Percentiles rank a stretch among this genome's conserved stretches.
Conservation (phyloP, 148 eudicot species). For the Diospyros kaki region DNA sequence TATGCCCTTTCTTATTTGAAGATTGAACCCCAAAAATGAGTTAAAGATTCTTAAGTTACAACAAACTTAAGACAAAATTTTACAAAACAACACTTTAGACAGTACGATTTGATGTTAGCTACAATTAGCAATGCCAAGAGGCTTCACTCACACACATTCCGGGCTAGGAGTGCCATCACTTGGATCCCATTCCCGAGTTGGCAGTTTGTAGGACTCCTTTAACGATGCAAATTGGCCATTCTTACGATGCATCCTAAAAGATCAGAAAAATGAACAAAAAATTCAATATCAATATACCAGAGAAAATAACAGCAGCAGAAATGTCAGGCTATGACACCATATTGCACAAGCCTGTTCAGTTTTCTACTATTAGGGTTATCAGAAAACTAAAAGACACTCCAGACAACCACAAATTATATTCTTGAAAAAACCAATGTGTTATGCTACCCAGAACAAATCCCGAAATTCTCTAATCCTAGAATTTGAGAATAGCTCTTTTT, state of each 20-base stretch:
- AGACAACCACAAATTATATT: neutral
- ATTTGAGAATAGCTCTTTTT: neutral
- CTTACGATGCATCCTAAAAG: conserved; percentile 46
- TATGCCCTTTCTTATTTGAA: neutral
- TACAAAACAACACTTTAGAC: too few relatives aligned
- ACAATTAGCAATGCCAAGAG: neutral
- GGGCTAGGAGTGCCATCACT: conserved; percentile 10
- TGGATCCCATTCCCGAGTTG: conserved; percentile 18
- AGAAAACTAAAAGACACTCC: neutral
- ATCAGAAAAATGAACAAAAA: neutral
- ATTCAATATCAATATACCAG: neutral
- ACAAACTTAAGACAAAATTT: neutral
- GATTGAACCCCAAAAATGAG: neutral
- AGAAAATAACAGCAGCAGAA: neutral
- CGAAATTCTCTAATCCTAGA: too few relatives aligned
- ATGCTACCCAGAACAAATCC: neutral
- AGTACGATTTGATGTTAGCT: neutral
- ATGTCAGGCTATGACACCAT: neutral
- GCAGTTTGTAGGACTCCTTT: conserved; percentile 18
- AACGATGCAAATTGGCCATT: conserved; percentile 56
- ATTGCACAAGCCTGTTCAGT: neutral
- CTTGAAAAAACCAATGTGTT: neutral
- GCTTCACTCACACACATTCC: conserved; percentile 22
- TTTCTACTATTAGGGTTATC: neutral
- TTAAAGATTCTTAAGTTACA: neutral